Evolutionary conservation across 2,329 filamentous ascomycete genomes (phyloP).

Genomic region (Aspergillus vadensis): DNA sequence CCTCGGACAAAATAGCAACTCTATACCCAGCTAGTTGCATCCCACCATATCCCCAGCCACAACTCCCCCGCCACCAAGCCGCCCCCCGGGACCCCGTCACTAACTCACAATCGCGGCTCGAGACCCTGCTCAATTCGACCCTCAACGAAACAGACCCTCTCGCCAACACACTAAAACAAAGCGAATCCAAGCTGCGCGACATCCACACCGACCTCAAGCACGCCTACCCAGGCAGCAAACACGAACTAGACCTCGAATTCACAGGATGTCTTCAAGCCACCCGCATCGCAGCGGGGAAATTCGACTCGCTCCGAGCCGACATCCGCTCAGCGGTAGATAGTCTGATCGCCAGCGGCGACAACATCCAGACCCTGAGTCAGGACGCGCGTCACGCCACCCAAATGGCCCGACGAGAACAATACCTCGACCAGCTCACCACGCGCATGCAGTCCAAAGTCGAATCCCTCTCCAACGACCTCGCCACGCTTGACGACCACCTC

Average conservation of each 20-base stretch:
- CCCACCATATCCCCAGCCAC: constrained; percentile 14
- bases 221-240: constrained; percentile 31
- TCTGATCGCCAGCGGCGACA: constrained; percentile 28
- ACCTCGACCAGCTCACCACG: constrained; percentile 35
- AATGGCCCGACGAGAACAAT: constrained; percentile 33
- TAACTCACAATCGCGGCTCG: constrained; percentile 27
- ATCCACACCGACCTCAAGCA: constrained; percentile 31
- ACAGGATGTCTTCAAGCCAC: constrained; percentile 36
- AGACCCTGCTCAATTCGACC: constrained; percentile 33
- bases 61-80: constrained; percentile 12
- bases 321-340: constrained; percentile 40
- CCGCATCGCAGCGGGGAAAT: constrained; percentile 35
- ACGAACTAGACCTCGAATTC: constrained; percentile 44
- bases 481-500: constrained; percentile 38
- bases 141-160: constrained; percentile 32
- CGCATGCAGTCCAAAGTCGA: constrained; percentile 39
- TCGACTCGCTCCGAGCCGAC: constrained; percentile 39
- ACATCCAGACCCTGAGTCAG: constrained; percentile 3
- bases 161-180: constrained; percentile 31
- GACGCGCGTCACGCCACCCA: constrained; percentile 35
- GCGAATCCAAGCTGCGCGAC: constrained; percentile 32
- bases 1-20: constrained; percentile 24
- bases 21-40: constrained; percentile 35
- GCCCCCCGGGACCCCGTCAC: constrained; percentile 13
- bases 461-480: constrained; percentile 31